Evolutionary conservation across 331 rosid species (phyloP).

Genomic region (Cydonia oblonga): DNA sequence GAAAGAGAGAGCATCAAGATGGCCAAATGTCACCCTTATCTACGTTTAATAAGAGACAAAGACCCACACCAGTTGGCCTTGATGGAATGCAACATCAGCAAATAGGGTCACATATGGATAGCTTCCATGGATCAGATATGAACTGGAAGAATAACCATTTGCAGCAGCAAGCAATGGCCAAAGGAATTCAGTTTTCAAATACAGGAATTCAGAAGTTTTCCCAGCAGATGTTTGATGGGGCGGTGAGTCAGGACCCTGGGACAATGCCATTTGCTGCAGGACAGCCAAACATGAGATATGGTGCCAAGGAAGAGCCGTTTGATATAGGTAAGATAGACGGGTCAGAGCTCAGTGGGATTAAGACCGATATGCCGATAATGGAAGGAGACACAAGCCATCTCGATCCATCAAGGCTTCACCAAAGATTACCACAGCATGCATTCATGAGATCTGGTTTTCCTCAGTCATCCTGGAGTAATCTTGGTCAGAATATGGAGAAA

Average conservation of each 20-base stretch:
- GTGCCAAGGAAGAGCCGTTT: slow-evolving; percentile 77
- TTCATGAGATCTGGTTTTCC: slow-evolving; percentile 54
- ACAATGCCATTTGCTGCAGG: slow-evolving; percentile 43
- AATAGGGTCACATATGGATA: slow-evolving; percentile 39
- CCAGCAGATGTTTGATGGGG: slow-evolving; percentile 65
- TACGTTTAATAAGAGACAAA: slow-evolving; percentile 50
- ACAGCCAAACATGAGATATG: slow-evolving; percentile 49
- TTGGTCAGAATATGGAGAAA: slow-evolving; percentile 63
- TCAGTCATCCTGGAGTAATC: slow-evolving; percentile 66
- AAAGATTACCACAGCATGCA: slow-evolving; percentile 45
- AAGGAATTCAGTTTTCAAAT: slow-evolving; percentile 55
- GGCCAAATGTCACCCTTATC: slow-evolving; percentile 67
- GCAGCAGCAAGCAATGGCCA: slow-evolving; percentile 55
- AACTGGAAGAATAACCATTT: slow-evolving; percentile 66
- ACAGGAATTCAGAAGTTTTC: slow-evolving; percentile 57
- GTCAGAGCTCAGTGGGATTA: slow-evolving; percentile 50
- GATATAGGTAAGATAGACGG: slow-evolving; percentile 63
- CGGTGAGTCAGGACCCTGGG: slow-evolving; percentile 52
- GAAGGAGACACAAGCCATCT: slow-evolving; percentile 54
- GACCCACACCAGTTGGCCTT: slow-evolving; percentile 39
- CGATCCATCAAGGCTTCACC: slow-evolving; percentile 57
- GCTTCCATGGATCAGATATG: slow-evolving; percentile 60
- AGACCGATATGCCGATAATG: slow-evolving; percentile 36
- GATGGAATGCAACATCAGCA: slow-evolving; percentile 66
- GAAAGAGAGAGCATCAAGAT: slow-evolving; percentile 72